These are phyloP conservation scores for Kodamaea jinghongensis DNA, from an alignment of 805 yeast species.

Conservation along the genomic window DNA sequence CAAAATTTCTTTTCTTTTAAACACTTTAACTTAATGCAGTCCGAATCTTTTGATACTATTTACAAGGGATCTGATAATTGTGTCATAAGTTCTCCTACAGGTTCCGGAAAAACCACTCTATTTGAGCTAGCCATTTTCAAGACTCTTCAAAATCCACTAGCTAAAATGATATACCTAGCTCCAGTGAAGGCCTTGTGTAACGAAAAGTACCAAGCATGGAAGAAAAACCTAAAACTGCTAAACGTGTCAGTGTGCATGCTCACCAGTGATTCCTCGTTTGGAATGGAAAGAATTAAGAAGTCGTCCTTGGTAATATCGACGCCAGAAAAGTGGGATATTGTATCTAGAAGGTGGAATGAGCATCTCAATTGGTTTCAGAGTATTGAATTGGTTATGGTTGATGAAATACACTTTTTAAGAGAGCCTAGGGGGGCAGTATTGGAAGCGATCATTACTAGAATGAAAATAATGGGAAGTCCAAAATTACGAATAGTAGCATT, in stretches of 20 bases:
- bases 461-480: conserved; percentile 10
- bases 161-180: conserved; percentile 49
- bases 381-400: conserved; percentile 23
- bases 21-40: conserved; percentile 51
- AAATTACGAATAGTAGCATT: conserved; percentile 16
- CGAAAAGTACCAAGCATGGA: conserved; percentile 50
- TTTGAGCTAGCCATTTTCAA: conserved; percentile 52
- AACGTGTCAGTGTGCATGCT: conserved; percentile 47
- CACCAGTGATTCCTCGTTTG: conserved; percentile 55
- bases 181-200: conserved; percentile 59
- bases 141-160: conserved; percentile 22
- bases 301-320: conserved; percentile 56
- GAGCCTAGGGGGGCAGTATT: conserved; percentile 28
- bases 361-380: conserved; percentile 22
- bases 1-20: conserved; percentile 18
- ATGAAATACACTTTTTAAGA: conserved; percentile 27
- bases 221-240: conserved; percentile 32
- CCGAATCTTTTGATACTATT: conserved; percentile 37
- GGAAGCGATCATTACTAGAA: conserved; percentile 20
- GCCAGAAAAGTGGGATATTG: conserved; percentile 62
- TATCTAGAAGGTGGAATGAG: conserved; percentile 40
- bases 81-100: conserved; percentile 55
- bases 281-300: conserved; percentile 28
- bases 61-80: conserved; percentile 38
- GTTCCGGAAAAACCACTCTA: conserved; percentile 52